These are phyloP conservation scores for Friedmanniomyces endolithicus DNA, from an alignment of 495 filamentous ascomycete species.

Conservation along the genomic window DNA sequence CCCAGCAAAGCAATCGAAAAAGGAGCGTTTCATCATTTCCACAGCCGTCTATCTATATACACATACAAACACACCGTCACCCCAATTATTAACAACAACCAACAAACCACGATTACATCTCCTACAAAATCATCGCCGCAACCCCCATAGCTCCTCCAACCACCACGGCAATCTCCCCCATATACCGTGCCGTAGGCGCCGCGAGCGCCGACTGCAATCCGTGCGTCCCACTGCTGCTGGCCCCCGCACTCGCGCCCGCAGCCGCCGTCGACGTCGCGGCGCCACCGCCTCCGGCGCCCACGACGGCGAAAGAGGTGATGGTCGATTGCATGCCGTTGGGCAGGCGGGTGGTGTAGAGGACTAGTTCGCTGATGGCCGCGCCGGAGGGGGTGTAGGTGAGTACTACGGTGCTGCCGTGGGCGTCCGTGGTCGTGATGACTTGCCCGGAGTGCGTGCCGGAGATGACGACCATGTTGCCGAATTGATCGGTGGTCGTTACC, in stretches of 20 bases:
- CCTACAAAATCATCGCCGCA: constrained; percentile 12
- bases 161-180: constrained; percentile 18
- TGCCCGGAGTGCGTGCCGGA: constrained; percentile 18
- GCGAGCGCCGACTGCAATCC: constrained; percentile 20
- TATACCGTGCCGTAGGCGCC: constrained; percentile 8
- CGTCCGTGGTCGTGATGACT: constrained; percentile 28
- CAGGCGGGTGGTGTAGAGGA: constrained; percentile 26
- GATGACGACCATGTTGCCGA: constrained; percentile 18
- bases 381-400: constrained; percentile 30
- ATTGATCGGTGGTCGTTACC: constrained; percentile 22
- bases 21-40: no score
- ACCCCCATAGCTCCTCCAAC: constrained; percentile 26
- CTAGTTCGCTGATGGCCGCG: constrained; percentile 23
- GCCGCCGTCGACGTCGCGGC: neutral
- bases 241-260: neutral
- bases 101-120: neutral
- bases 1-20: no score
- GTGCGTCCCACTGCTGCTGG: constrained; percentile 3
- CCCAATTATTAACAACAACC: no score
- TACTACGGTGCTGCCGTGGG: constrained; percentile 24
- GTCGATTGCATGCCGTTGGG: constrained; percentile 26
- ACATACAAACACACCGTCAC: neutral
- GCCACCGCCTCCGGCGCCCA: constrained; percentile 5
- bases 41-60: neutral
- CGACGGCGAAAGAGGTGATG: constrained; percentile 25